Conservation (phyloP, 2,329 filamentous ascomycete genomes). For the Shiraia sp. region DNA sequence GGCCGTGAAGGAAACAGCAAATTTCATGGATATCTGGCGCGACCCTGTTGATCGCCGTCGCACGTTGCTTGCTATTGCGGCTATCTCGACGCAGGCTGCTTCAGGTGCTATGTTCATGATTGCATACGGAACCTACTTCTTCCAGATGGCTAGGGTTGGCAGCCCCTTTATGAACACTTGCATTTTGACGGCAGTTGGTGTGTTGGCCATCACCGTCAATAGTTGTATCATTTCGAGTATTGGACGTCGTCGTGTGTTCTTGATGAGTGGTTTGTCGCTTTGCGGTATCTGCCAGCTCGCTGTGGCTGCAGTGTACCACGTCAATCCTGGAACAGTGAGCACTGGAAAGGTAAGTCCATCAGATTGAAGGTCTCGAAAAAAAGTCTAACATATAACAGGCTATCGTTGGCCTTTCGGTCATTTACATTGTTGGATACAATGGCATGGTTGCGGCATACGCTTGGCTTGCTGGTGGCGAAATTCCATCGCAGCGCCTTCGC, state of each 20-base stretch:
- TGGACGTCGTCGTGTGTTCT: conserved; percentile 58
- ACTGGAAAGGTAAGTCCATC: conserved; percentile 45
- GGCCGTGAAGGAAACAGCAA: conserved; percentile 56
- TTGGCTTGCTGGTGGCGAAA: conserved; percentile 62
- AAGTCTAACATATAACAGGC: conserved; percentile 21
- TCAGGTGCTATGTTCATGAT: conserved; percentile 58
- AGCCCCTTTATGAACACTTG: conserved; percentile 60
- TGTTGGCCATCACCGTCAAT: conserved; percentile 59
- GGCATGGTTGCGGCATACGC: conserved; percentile 60
- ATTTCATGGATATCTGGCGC: conserved; percentile 55
- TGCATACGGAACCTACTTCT: conserved; percentile 41
- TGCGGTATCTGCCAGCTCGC: conserved; percentile 61
- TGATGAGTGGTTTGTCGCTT: conserved; percentile 56
- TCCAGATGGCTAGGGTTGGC: conserved; percentile 38
- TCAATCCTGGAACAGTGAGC: conserved; percentile 43
- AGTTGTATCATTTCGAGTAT: conserved; percentile 57
- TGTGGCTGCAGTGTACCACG: conserved; percentile 58
- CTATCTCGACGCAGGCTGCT: conserved; percentile 57
- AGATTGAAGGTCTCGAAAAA: background rate
- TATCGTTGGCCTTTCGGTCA: conserved; percentile 58
- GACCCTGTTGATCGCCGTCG: conserved; percentile 58
- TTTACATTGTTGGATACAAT: conserved; percentile 61
- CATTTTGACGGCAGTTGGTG: conserved; percentile 59
- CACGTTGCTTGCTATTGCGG: conserved; percentile 54
- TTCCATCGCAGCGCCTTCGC: conserved; percentile 61